phyloP scores from a whole-genome alignment of 768 basidiomycete species.

The Tulasnella sp. region DNA sequence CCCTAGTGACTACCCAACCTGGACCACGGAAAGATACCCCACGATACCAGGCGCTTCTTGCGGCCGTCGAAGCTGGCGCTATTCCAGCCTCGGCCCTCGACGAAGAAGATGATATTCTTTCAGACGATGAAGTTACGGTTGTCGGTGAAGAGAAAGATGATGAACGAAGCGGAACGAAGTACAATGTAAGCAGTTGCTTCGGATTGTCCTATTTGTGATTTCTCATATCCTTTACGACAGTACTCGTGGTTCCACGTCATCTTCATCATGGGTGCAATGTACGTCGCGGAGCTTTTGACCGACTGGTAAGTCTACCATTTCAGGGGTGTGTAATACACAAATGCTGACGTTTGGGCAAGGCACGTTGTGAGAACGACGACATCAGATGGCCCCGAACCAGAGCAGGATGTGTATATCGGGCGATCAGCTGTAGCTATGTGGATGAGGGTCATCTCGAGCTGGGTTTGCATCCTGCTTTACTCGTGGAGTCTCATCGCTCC shows the following conservation, averaged over 20 bases:
- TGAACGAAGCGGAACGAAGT: slow-evolving; percentile 85
- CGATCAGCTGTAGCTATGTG: slow-evolving; percentile 97
- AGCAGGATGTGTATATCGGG: slow-evolving; percentile 69
- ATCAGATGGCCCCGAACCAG: slow-evolving; percentile 17
- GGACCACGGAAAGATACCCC: slow-evolving; percentile 65
- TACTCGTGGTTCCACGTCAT: slow-evolving; percentile 99
- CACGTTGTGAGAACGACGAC: slow-evolving; percentile 24
- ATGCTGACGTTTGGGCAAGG: slow-evolving; percentile 17
- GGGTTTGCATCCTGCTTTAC: slow-evolving; percentile 82
- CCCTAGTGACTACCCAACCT: slow-evolving; percentile 72
- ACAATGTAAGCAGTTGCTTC: slow-evolving; percentile 55
- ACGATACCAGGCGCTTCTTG: slow-evolving; percentile 84
- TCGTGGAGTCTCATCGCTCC: slow-evolving; percentile 84
- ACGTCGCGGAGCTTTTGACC: slow-evolving; percentile 91
- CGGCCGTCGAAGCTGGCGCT: slow-evolving; percentile 93
- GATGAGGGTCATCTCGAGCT: slow-evolving; percentile 95
- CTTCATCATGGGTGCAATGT: slow-evolving; percentile 93
- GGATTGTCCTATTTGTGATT: background rate
- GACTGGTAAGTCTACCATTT: slow-evolving; percentile 65
- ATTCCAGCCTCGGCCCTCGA: slow-evolving; percentile 86
- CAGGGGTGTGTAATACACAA: background rate
- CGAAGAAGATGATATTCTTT: slow-evolving; percentile 45
- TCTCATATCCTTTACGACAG: slow-evolving; percentile 29
- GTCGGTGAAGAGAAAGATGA: slow-evolving; percentile 76
- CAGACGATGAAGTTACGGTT: slow-evolving; percentile 46